Percentiles rank a stretch among this genome's conserved stretches.
These are phyloP conservation scores for Dacryopinax primogenitus DNA, from an alignment of 768 basidiomycete genomes.

Conservation along the genomic window DNA sequence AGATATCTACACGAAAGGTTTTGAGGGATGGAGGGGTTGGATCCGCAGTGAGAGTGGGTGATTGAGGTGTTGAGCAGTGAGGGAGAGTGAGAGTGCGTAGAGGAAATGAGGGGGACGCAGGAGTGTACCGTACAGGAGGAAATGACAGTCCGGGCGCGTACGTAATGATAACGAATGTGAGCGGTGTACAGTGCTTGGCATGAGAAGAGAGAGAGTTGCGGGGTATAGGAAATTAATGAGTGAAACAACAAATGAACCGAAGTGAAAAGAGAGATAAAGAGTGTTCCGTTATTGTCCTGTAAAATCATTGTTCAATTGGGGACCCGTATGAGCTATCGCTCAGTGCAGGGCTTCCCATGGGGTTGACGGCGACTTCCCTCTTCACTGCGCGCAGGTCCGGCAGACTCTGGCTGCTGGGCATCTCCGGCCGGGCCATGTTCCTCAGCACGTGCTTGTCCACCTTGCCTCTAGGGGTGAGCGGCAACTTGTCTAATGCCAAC, in stretches of 20 bases:
- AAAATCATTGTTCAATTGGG: background rate
- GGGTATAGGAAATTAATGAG: background rate
- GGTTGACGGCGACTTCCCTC: background rate
- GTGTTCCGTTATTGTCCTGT: background rate
- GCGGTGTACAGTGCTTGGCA: background rate
- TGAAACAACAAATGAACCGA: background rate
- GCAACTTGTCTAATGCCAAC: slow-evolving; percentile 36
- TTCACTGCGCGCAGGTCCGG: background rate
- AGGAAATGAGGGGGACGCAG: background rate
- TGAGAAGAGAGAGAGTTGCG: background rate
- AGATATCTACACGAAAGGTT: background rate
- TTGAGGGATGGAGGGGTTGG: background rate
- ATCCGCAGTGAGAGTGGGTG: background rate
- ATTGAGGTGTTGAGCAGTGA: background rate
- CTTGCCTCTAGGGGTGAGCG: slow-evolving; percentile 41
- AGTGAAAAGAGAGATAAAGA: background rate
- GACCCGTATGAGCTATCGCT: background rate
- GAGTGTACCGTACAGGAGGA: background rate
- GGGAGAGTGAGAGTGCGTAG: background rate
- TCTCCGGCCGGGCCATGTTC: slow-evolving; percentile 13
- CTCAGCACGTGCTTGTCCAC: slow-evolving; percentile 22
- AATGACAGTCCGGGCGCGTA: background rate
- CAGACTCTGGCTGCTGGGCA: background rate
- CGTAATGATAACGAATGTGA: background rate
- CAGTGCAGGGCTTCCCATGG: background rate